Base-by-base conservation (phyloP, 148 eudicot genomes). In the Linanthus parryae region DNA sequence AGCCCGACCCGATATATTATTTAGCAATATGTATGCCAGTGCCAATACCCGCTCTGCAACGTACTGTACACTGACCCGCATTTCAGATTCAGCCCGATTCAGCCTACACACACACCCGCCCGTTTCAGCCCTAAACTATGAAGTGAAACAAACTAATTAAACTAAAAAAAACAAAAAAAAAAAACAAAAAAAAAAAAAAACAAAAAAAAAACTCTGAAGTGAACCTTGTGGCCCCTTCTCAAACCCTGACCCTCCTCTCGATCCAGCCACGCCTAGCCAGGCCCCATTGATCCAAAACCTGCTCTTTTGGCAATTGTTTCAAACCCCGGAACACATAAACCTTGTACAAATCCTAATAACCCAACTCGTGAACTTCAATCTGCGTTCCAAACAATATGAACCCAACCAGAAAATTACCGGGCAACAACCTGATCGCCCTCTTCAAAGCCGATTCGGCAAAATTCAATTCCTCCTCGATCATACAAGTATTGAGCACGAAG, bases 241-340 rank as follows among this genome's bases (percentile, higher is more conserved):
- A 15, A 26, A 45, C 17, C 71, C 75, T 5, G 41, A 58, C n/a
- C 66, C 87, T 4, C 48, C 48, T 34, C 79, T 65, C 37, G 64
- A 49, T 0, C 63, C 57, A 5, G 69, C 28, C 40, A 52, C 29
- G 7, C 80, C 80, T 15, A 88, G 65, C 10, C 94, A n/a, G n/a
- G n/a, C n/a, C 89, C 55, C 84, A 77, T 69, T 88, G 96, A 57
- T 88, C 94, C 85, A 88, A 76, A 44, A 88, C 84, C 71, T 81
- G 84, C 69, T 88, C 96, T 56, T 81, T 88, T 0, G 73, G 22
- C 49, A 81, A 27, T 57, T 88, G 94, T 61, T 79, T 88, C 1
- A 70, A 66, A 7, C 96, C 96, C 54, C 89, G 56, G 57, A 88
- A 88, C 1, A 88, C 85, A 37, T 76, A 84, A 28, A 88, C 96